These are phyloP conservation scores for Vaccinium corymbosum DNA, from an alignment of 148 eudicot species.

Conservation along the genomic window DNA sequence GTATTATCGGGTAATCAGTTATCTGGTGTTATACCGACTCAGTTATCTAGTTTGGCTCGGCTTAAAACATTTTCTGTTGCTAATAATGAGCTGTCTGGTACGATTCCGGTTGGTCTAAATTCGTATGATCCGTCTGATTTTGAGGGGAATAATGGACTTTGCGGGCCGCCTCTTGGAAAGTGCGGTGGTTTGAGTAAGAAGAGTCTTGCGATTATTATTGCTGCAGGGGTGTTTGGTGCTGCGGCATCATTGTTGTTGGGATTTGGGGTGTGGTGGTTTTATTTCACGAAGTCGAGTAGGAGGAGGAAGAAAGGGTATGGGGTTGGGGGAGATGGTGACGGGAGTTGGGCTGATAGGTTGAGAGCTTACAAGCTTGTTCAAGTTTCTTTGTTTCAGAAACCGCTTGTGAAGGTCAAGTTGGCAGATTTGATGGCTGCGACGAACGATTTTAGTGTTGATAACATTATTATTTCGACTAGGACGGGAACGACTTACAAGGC, in stretches of 20 bases:
- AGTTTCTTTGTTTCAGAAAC: slow-evolving; percentile 70
- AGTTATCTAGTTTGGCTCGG: slow-evolving; percentile 52
- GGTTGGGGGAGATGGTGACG: slow-evolving; percentile 36
- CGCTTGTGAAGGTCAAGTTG: slow-evolving; percentile 65
- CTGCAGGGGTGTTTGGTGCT: slow-evolving; percentile 72
- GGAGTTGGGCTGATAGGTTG: slow-evolving; percentile 64
- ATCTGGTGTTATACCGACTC: slow-evolving; percentile 54
- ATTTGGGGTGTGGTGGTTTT: slow-evolving; percentile 75
- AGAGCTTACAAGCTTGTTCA: slow-evolving; percentile 61
- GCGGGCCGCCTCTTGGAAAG: slow-evolving; percentile 53
- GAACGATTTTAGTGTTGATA: slow-evolving; percentile 44
- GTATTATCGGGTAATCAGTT: slow-evolving; percentile 44
- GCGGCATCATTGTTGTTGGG: slow-evolving; percentile 51
- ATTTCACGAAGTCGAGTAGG: slow-evolving; percentile 27
- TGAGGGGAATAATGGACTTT: slow-evolving; percentile 56
- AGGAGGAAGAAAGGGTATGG: slow-evolving; percentile 38
- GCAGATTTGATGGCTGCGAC: slow-evolving; percentile 72
- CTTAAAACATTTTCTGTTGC: slow-evolving; percentile 49
- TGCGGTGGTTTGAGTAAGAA: slow-evolving; percentile 63
- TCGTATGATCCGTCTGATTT: slow-evolving; percentile 30
- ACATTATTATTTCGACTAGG: slow-evolving; percentile 41
- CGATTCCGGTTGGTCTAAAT: slow-evolving; percentile 39
- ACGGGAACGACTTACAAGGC: slow-evolving; percentile 78
- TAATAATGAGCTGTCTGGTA: slow-evolving; percentile 49
- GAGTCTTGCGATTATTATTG: slow-evolving; percentile 51